phyloP scores from a whole-genome alignment of 768 basidiomycete species.

The Collybiopsis confluens region DNA sequence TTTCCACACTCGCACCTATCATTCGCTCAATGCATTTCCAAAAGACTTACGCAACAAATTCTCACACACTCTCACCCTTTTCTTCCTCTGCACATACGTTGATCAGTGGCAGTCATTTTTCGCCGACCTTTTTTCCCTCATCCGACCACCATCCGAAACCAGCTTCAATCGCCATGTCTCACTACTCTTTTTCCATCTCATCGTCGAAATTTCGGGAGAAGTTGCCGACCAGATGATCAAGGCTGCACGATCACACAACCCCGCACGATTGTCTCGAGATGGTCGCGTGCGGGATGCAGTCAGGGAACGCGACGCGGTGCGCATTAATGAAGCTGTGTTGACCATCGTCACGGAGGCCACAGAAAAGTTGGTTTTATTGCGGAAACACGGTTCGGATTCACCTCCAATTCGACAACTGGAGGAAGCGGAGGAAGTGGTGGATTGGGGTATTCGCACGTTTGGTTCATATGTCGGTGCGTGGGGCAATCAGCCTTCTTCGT shows the following conservation, averaged over 20 bases:
- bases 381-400: slow-evolving; percentile 40
- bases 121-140: slow-evolving; percentile 68
- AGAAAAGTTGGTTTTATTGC: slow-evolving; percentile 49
- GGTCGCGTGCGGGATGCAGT: slow-evolving; percentile 84
- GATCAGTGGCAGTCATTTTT: slow-evolving; percentile 87
- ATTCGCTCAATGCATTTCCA: slow-evolving; percentile 10
- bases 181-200: slow-evolving; percentile 84
- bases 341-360: slow-evolving; percentile 73
- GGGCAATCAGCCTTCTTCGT: background rate
- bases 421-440: slow-evolving; percentile 72
- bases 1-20: background rate
- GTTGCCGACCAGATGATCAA: slow-evolving; percentile 96
- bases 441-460: slow-evolving; percentile 90
- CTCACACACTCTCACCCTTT: slow-evolving; percentile 82
- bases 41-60: slow-evolving; percentile 94
- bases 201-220: slow-evolving; percentile 94
- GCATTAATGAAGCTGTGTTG: slow-evolving; percentile 83
- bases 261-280: slow-evolving; percentile 75
- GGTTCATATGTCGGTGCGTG: slow-evolving; percentile 90
- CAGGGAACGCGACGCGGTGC: slow-evolving; percentile 80
- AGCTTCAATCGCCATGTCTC: slow-evolving; percentile 82
- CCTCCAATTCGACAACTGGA: slow-evolving; percentile 50
- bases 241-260: slow-evolving; percentile 70
- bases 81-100: slow-evolving; percentile 85
- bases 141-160: slow-evolving; percentile 53